Base-by-base conservation (phyloP, 805 yeast species). In the Myxozyma udenii region DNA sequence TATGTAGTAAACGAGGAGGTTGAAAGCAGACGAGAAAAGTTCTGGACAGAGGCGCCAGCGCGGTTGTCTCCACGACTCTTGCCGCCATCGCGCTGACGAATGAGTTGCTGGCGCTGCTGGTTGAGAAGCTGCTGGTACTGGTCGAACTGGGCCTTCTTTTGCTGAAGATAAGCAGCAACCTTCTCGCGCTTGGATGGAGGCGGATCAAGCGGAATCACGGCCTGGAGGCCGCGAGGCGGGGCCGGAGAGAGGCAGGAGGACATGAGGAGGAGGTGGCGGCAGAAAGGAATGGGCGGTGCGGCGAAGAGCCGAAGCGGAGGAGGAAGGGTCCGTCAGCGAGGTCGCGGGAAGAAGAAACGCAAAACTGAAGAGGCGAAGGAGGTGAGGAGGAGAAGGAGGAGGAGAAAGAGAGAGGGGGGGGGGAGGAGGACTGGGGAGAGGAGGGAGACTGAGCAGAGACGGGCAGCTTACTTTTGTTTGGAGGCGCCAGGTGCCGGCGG, bases 111-210 rank as follows among this genome's bases (percentile, higher is more conserved):
- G 14, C 50, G 53, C 44, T 55, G 60, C 44, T 41, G 51, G 22
- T 48, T 46, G 19, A 55, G 49, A 18, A 55, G 49, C 5, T 39
- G 47, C 50, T 55, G 60, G 22, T 55, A 55, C 26, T 48, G 54
- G 21, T 55, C 60, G 23, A 55, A 55, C 44, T 55, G 60, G 26
- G 47, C 60, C 35, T 55, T 55, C 46, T 55, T 55, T 41, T 50
- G 51, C 44, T 39, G 48, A 32, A 55, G 38, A 38, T 55, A 55
- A 16, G 39, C 40, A 6, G 54, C 58, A 14, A 55, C 50, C 38
- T 55, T 53, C 43, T 53, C 58, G 23, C 60, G 53, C 45, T 55
- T 55, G 23, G 60, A 55, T 3, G 60, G 60, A 25, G 60, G 60
- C 28, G 60, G 60, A 39, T 55, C 60, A 32, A 47, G 28, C 9